A percentile compares a stretch with the other conserved stretches of the same genome.
Evolutionary conservation across 305 asterid species (phyloP).

Genomic region (Rubia tinctorum): DNA sequence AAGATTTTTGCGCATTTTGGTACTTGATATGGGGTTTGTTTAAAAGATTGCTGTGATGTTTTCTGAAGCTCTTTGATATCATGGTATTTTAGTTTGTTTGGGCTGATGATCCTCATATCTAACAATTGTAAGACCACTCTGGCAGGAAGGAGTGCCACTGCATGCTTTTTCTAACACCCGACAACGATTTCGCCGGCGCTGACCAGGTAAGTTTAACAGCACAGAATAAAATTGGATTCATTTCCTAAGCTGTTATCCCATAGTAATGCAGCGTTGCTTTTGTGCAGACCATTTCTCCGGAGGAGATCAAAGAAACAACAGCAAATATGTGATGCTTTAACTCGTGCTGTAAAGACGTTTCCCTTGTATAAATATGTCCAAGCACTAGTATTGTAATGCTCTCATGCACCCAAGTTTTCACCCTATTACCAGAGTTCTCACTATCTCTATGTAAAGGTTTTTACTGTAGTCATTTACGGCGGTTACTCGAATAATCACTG

Average conservation of each 20-base stretch:
- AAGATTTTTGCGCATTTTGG: background rate
- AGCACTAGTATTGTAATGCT: background rate
- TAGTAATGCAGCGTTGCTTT: background rate
- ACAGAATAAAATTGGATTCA: background rate
- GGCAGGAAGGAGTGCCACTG: conserved; percentile 99
- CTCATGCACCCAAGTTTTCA: background rate
- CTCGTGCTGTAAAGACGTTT: conserved; percentile 4
- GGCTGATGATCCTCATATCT: conserved; percentile 15
- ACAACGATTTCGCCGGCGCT: conserved; percentile 89
- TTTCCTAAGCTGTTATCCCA: background rate
- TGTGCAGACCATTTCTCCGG: conserved; percentile 23
- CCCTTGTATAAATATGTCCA: conserved; percentile 16
- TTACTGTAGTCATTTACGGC: background rate
- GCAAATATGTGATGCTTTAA: conserved; percentile 24
- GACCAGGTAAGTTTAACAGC: conserved; percentile 57
- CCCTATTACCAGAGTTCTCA: background rate
- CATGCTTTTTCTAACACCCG: conserved; percentile 94
- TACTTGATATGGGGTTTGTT: background rate
- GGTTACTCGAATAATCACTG: too few species aligned
- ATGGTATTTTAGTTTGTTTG: background rate
- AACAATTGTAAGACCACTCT: conserved; percentile 5
- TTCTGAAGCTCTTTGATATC: background rate
- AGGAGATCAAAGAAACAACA: conserved; percentile 33
- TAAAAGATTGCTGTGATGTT: conserved; percentile 6
- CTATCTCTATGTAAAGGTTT: background rate